Evolutionary conservation across 257 asterid genomes (phyloP).

Genomic region (Fraxinus anomala): DNA sequence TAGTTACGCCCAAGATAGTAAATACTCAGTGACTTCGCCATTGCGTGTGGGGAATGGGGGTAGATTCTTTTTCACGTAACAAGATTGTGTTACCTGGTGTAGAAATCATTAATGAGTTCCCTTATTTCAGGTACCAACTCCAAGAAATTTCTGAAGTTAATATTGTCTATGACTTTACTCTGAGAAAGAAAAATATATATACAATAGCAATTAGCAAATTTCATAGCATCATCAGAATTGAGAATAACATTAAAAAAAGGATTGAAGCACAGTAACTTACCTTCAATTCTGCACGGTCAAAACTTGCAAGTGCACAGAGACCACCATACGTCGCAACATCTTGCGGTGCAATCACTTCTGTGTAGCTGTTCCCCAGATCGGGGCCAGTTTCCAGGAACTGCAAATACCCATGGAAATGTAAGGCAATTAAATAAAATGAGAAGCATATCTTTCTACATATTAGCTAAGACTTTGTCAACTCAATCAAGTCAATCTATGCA

Average conservation of each 20-base stretch:
- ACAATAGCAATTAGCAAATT: slow-evolving; percentile 5
- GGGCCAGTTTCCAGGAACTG: slow-evolving; percentile 93
- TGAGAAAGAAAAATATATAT: slow-evolving; percentile 33
- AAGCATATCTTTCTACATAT: background rate
- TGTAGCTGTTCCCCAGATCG: slow-evolving; percentile 75
- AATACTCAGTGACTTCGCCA: background rate
- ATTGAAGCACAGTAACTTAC: slow-evolving; percentile 33
- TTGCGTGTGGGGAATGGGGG: background rate
- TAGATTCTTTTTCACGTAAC: background rate
- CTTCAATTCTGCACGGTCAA: slow-evolving; percentile 94
- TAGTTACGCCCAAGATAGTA: background rate
- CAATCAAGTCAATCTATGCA: background rate
- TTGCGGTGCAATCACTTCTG: slow-evolving; percentile 88
- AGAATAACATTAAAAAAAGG: background rate
- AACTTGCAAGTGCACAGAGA: slow-evolving; percentile 96
- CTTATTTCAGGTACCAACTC: slow-evolving; percentile 95
- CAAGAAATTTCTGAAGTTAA: slow-evolving; percentile 80
- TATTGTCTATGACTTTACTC: slow-evolving; percentile 96
- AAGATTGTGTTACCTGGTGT: slow-evolving; percentile 66
- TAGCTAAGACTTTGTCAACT: background rate
- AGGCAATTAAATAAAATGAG: slow-evolving; percentile 19
- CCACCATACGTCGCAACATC: slow-evolving; percentile 99
- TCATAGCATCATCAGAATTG: background rate
- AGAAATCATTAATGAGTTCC: slow-evolving; percentile 92
- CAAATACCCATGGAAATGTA: slow-evolving; percentile 25